Base-by-base conservation (phyloP, 2,329 filamentous ascomycete species). In the Phoma sp. region DNA sequence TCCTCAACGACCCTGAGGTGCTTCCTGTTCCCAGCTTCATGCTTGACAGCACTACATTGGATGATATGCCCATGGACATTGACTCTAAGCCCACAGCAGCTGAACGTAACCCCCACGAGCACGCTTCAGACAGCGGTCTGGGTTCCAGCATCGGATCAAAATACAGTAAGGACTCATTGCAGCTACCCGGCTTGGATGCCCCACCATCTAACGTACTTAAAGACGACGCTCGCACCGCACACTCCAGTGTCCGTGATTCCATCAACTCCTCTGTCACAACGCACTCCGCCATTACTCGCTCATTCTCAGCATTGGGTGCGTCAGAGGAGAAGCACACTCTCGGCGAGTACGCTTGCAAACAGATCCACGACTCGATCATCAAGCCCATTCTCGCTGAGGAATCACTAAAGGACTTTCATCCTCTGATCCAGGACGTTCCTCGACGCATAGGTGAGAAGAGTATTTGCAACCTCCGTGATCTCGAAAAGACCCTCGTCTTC, bases 401-500 rank as follows among this genome's bases (percentile, higher is more conserved):
- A 18, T 81, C 83, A 26, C 83, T 96, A 57, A 90, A 92, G 74
- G 86, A 89, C 42, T 96, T 96, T 74, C 88, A 92, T 72, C 82
- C 88, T 42, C 85, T 96, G 66, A 83, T 96, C 60, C 82, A 89
- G 64, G 88, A 91, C 74, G 87, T 92, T 61, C 91, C 91, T 40
- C 83, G 84, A 74, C 89, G 89, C 70, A 95, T 96, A 73, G 85
- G 86, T 69, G 85, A 87, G 71, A 93, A 92, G 76, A 87, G 95
- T 68, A 95, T 98, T 69, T 87, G 90, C 74, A 96, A 90, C 78
- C 85, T 98, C 49, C 87, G 93, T 75, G 93, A 98, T 77, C 84
- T 98, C 42, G 93, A 98, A 78, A 96, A 96, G 84, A 93, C 89
- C 9, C 81, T 98, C 57, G 86, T 97, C 69, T 92, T 93, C 77